Evolutionary conservation across 345 rosid genomes (phyloP).

Genomic region (Hibiscus trionum): DNA sequence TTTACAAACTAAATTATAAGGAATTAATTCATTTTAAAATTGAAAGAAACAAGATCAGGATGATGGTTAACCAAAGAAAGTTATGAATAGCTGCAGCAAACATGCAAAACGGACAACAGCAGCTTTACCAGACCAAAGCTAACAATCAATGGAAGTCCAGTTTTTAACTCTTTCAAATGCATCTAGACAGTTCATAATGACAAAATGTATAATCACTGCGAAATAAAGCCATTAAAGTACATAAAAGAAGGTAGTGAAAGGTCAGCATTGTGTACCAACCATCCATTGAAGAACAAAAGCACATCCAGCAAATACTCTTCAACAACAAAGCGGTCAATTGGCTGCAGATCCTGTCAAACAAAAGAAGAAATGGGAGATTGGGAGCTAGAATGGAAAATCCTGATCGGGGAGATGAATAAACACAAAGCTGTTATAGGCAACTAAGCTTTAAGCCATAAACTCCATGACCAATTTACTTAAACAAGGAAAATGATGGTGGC

Average conservation of each 20-base stretch:
- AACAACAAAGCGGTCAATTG: constrained; percentile 89
- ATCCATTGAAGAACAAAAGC: constrained; percentile 89
- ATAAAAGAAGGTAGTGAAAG: background rate
- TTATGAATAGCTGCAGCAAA: background rate
- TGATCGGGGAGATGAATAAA: background rate
- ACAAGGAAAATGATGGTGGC: background rate
- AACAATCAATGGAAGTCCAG: background rate
- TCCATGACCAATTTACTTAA: background rate
- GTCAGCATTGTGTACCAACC: constrained; percentile 45
- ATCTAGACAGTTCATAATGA: background rate
- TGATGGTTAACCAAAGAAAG: background rate
- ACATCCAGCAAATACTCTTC: constrained; percentile 95
- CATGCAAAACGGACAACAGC: background rate
- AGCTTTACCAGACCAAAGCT: background rate
- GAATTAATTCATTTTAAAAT: background rate
- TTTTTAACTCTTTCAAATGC: background rate
- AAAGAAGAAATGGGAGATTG: constrained; percentile 5
- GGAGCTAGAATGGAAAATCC: constrained; percentile 11
- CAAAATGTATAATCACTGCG: background rate
- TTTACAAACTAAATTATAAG: background rate
- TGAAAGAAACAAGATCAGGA: constrained; percentile 12
- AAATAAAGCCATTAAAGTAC: background rate
- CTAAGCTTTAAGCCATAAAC: background rate
- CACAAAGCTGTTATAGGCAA: constrained; percentile 2
- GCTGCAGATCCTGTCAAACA: constrained; percentile 66